Evolutionary conservation across 257 asterid species (phyloP).

Genomic region (Solanum virginianum): DNA sequence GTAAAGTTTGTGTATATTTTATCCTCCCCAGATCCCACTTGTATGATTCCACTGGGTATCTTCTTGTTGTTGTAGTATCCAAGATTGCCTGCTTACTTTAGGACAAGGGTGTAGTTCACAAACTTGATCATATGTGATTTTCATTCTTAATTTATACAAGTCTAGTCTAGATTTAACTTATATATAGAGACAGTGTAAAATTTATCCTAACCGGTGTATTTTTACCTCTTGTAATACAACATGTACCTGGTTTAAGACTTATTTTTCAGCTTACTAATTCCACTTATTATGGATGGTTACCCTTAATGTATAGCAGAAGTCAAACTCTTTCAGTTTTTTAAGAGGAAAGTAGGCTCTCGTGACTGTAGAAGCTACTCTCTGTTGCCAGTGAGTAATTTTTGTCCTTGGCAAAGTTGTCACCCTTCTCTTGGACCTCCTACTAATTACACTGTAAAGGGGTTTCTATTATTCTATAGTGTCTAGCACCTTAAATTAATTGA

Average conservation of each 20-base stretch:
- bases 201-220: background rate
- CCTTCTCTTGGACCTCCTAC: background rate
- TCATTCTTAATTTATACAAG: background rate
- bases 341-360: background rate
- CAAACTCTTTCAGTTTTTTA: background rate
- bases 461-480: background rate
- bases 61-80: background rate
- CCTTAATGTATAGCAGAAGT: background rate
- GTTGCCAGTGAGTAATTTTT: constrained; percentile 13
- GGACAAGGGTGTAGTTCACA: background rate
- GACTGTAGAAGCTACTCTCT: background rate
- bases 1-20: too few species aligned
- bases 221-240: too few species aligned
- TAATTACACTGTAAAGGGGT: background rate
- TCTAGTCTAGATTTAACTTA: background rate
- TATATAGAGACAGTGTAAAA: background rate
- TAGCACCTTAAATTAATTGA: background rate
- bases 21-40: too few species aligned
- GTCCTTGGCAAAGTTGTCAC: constrained; percentile 10
- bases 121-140: background rate
- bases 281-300: background rate
- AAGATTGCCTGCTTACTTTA: background rate
- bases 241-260: too few species aligned
- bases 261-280: background rate
- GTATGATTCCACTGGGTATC: too few species aligned